Base-by-base conservation (phyloP, 192 early-diverging fungal genomes). In the Coemansia sp. region DNA sequence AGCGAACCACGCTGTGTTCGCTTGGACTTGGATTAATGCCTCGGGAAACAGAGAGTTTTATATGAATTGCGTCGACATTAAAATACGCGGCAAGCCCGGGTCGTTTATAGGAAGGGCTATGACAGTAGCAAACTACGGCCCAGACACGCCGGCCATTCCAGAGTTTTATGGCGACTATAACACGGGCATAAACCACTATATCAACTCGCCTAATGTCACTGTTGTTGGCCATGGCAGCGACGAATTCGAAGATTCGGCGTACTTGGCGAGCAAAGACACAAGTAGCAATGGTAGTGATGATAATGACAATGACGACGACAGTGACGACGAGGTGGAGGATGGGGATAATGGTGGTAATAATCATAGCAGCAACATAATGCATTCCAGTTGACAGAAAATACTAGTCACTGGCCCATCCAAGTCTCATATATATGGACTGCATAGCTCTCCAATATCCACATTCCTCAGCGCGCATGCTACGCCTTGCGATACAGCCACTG, bases 11-110 rank as follows among this genome's bases (percentile, higher is more conserved):
- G 79, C 71, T 2, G 47, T 79, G 8, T 79, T 86, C 41, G 83
- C 82, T 12, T 91, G 89, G 89, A 76, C 82, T 15, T 91, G 89
- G 89, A 84, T 87, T 20, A 88, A 87, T 62, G 87, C 88, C 8
- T 66, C 80, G 20, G 87, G 85, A 2, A 87, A 86, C 49, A 71
- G 83, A 10, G 89, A 91, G 74, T 88, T 79, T 57, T 90, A 89
- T 60, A 86, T 85, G 85, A 85, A 85, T 31, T 90, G 89, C 62
- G 88, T 84, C 17, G 88, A 89, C 68, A 73, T 91, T 41, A 83
- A 75, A 57, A 85, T 89, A 58, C 43, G 56, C 1, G 83, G 84
- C 7, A 74, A 74, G 0, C 10, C 36, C 8, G 45, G 59, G 1
- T 27, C 37, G 10, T 60, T 84, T 41, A 77, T 76, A 0, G 76